Base-by-base conservation (phyloP, 2,329 filamentous ascomycete genomes). In the Pseudopyricularia cyperi region DNA sequence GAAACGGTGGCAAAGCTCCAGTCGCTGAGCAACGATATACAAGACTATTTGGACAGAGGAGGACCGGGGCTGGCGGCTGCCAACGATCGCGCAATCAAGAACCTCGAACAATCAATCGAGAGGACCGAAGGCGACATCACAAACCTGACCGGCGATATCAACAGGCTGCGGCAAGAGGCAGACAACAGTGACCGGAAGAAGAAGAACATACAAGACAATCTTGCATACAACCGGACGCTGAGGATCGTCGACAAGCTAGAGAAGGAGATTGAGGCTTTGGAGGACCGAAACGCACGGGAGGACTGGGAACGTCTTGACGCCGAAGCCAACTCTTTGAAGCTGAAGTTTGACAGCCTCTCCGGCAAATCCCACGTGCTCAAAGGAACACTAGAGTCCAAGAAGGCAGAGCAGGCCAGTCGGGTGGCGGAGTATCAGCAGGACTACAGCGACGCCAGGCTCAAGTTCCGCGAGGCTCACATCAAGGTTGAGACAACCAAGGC, bases 401-500 rank as follows among this genome's bases (percentile, higher is more conserved):
- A 97, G 63, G 79, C 86, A 53, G 84, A 95, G 61, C 74, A 96
- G 7, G 72, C 71, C 50, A 76, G 85, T 52, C 72, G 90, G n/a
- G 67, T 89, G 26, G 71, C 77, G 11, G 88, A 95, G 59, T 98
- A 85, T 79, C 77, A 94, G 48, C 81, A 83, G 9, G 86, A 96
- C 58, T 96, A 95, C 72, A 83, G 89, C 63, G 79, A 91, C 63
- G 89, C 91, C 12, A 83, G 83, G 44, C 66, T 73, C 39, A 85
- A 87, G 59, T 97, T 90, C 69, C 88, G 89, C 59, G 84, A 95
- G 69, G 79, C 86, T 7, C 87, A 95, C 65, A 89, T 97, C 70
- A 85, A 86, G 59, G 87, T 95, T 1, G 88, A 83, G 69, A 94
- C 90, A 1, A 96, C 89, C 48, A 94, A 90, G 66, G 91, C 90